A percentile compares a stretch with the other conserved stretches of the same genome.
Evolutionary conservation across 352 stramenopile species (phyloP).

Genomic region (Hyaloperonospora brassicae): DNA sequence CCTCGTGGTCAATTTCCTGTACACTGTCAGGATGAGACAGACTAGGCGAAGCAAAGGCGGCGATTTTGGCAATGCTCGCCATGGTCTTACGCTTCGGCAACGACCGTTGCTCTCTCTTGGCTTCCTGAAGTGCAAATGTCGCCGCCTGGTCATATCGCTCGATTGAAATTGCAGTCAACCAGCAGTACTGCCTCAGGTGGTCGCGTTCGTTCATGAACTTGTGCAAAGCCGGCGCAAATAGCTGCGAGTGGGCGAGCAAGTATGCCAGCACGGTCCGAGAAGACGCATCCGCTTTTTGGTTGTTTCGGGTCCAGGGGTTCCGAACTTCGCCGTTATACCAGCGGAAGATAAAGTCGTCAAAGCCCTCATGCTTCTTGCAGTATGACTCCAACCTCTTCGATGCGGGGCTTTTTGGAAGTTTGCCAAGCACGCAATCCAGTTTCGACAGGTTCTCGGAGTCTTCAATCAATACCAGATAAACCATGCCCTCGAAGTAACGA

Average conservation of each 20-base stretch:
- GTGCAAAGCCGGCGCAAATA: constrained; percentile 51
- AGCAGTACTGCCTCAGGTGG: constrained; percentile 45
- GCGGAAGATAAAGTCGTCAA: constrained; percentile 56
- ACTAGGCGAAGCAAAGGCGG: constrained; percentile 43
- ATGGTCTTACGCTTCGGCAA: constrained; percentile 68
- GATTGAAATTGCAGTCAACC: constrained; percentile 57
- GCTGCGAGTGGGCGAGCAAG: constrained; percentile 50
- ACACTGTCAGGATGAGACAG: constrained; percentile 27
- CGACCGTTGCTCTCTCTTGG: constrained; percentile 37
- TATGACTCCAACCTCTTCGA: constrained; percentile 61
- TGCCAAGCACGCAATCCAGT: constrained; percentile 67
- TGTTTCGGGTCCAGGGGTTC: constrained; percentile 50
- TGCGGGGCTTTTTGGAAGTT: constrained; percentile 38
- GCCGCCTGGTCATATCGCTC: constrained; percentile 58
- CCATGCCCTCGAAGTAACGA: constrained; percentile 79
- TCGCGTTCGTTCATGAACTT: constrained; percentile 58
- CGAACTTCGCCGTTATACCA: constrained; percentile 72
- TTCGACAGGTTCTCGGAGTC: constrained; percentile 47
- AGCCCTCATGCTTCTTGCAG: constrained; percentile 46
- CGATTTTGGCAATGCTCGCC: constrained; percentile 74
- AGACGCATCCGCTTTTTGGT: constrained; percentile 7
- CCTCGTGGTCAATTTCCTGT: constrained; percentile 61
- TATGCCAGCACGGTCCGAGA: constrained; percentile 45
- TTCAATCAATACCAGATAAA: constrained; percentile 59
- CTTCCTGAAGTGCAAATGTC: constrained; percentile 49